phyloP scores from a whole-genome alignment of 805 yeast species.

The Nakazawaea ambrosiae region DNA sequence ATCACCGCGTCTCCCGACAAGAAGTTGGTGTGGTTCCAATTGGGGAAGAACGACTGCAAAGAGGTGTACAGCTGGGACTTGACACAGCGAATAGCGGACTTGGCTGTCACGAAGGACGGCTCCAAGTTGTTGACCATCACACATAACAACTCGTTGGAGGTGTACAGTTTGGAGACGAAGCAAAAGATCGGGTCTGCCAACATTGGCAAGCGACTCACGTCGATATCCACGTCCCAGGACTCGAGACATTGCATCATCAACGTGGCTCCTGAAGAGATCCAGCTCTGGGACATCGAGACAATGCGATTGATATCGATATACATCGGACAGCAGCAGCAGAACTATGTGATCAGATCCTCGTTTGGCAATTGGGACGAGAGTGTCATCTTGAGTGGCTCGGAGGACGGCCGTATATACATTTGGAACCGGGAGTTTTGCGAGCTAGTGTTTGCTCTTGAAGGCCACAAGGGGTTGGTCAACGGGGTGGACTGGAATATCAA shows the following conservation, averaged over 20 bases:
- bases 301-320: conserved; percentile 55
- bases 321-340: conserved; percentile 65
- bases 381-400: conserved; percentile 73
- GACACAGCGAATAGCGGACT: conserved; percentile 53
- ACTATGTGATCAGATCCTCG: conserved; percentile 66
- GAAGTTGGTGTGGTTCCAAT: conserved; percentile 43
- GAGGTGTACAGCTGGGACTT: conserved; percentile 24
- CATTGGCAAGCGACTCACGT: conserved; percentile 55
- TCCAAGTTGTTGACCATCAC: conserved; percentile 56
- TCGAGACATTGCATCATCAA: conserved; percentile 52
- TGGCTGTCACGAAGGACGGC: conserved; percentile 62
- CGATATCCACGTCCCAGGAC: conserved; percentile 54
- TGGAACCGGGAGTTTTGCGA: conserved; percentile 76
- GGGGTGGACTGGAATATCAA: conserved; percentile 65
- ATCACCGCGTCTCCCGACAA: conserved; percentile 76
- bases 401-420: conserved; percentile 68
- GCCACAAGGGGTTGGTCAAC: conserved; percentile 63
- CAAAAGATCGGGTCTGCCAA: conserved; percentile 36
- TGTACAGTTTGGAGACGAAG: conserved; percentile 44
- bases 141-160: conserved; percentile 51
- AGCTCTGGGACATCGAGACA: conserved; percentile 68
- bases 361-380: conserved; percentile 70
- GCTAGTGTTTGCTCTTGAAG: conserved; percentile 51
- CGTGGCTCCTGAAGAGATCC: conserved; percentile 68
- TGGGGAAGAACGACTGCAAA: conserved; percentile 23